phyloP scores from a whole-genome alignment of 768 basidiomycete genomes.

The Podaxis sp. region DNA sequence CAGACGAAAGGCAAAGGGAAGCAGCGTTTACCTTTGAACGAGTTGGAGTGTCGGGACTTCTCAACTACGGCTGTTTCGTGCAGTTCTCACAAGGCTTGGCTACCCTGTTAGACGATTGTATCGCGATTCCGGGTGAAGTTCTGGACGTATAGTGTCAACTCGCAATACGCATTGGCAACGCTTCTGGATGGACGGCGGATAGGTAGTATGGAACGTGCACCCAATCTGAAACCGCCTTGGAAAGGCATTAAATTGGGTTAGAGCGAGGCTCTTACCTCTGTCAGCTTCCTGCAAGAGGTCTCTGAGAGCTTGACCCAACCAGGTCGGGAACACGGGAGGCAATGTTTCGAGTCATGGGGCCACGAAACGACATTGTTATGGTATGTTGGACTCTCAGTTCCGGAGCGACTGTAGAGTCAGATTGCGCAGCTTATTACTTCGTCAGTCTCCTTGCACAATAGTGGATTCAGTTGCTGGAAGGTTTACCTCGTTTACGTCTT shows the following conservation, averaged over 20 bases:
- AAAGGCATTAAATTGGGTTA: neutral
- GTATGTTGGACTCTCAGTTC: too few species aligned
- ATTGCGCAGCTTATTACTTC: slow-evolving; percentile 22
- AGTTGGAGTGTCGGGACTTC: too few species aligned
- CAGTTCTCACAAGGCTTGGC: too few species aligned
- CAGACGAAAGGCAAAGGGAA: too few species aligned
- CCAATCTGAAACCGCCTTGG: neutral
- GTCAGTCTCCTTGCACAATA: neutral
- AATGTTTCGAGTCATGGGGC: slow-evolving; percentile 32
- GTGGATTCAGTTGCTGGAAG: neutral
- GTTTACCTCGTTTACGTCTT: slow-evolving; percentile 24
- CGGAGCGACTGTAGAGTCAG: slow-evolving; percentile 29
- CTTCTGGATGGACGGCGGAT: neutral
- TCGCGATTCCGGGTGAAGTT: too few species aligned
- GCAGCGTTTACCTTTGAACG: too few species aligned
- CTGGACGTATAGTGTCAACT: too few species aligned
- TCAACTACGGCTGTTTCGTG: too few species aligned
- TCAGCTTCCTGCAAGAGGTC: slow-evolving; percentile 21
- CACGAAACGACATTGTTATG: slow-evolving; percentile 31
- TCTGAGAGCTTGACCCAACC: slow-evolving; percentile 28
- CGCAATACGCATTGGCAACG: too few species aligned
- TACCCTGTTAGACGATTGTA: too few species aligned
- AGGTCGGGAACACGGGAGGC: slow-evolving; percentile 30
- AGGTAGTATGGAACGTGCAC: neutral
- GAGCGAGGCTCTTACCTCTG: slow-evolving; percentile 17